A percentile compares a stretch with the other conserved stretches of the same genome.
Evolutionary conservation across 129 eudicot species (phyloP).

Genomic region (Chrysanthemum lavandulifolium): DNA sequence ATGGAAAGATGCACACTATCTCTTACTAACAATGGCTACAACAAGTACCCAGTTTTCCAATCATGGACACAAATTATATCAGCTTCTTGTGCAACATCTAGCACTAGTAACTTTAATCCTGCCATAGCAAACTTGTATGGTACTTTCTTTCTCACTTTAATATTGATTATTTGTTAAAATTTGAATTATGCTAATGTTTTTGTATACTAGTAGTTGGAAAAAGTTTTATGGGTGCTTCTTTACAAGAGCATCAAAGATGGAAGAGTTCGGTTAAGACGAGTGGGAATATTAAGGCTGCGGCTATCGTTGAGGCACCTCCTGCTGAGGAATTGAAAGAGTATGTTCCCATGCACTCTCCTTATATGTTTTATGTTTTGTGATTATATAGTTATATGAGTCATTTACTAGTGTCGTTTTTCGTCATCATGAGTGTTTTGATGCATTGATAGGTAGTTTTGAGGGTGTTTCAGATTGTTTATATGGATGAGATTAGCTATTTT

Average conservation of each 20-base stretch:
- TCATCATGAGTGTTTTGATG: too few relatives aligned
- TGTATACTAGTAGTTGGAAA: conserved; percentile 20
- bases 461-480: not conserved
- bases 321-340: conserved; percentile 73
- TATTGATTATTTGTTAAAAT: not conserved
- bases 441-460: too few relatives aligned
- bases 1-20: conserved; percentile 10
- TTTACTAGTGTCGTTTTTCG: too few relatives aligned
- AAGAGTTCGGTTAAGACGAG: conserved; percentile 32
- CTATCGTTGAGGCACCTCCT: conserved; percentile 55
- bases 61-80: conserved; percentile 50
- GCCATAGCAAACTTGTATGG: conserved; percentile 38
- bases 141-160: not conserved
- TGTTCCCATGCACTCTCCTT: conserved; percentile 22
- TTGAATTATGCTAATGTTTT: not conserved
- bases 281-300: conserved; percentile 50
- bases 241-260: conserved; percentile 38
- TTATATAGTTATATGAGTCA: not conserved
- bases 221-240: conserved; percentile 42
- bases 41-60: conserved; percentile 53
- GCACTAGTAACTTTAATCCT: conserved; percentile 23
- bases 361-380: not conserved
- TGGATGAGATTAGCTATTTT: too few relatives aligned
- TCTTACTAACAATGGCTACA: conserved; percentile 45
- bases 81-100: conserved; percentile 45